phyloP scores from a whole-genome alignment of 2,329 filamentous ascomycete species.

The Aspergillus brunneoviolaceus region DNA sequence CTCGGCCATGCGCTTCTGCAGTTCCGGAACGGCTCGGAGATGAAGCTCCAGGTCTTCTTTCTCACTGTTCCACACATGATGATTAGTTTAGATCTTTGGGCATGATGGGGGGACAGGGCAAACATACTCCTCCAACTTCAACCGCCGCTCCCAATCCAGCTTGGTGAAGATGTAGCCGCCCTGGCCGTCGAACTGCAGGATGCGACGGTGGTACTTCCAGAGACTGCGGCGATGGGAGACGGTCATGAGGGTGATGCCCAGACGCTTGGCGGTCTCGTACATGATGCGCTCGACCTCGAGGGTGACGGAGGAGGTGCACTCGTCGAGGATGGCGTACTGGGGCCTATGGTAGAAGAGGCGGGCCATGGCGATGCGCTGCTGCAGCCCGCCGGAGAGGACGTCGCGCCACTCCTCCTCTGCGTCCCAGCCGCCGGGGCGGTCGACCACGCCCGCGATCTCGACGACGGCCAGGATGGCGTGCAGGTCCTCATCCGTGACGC shows the following conservation, averaged over 20 bases:
- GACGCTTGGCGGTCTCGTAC: conserved; percentile 91
- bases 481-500: conserved; percentile 78
- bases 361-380: conserved; percentile 96
- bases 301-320: conserved; percentile 94
- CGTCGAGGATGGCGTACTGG: conserved; percentile 91
- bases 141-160: conserved; percentile 80
- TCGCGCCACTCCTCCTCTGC: conserved; percentile 96
- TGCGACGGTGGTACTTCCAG: conserved; percentile 95
- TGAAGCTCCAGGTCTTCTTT: conserved; percentile 89
- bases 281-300: conserved; percentile 91
- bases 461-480: conserved; percentile 73
- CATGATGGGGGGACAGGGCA: neutral
- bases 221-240: conserved; percentile 87
- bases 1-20: conserved; percentile 81
- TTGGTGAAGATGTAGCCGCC: conserved; percentile 86
- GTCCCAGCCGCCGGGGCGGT: conserved; percentile 81
- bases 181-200: conserved; percentile 95
- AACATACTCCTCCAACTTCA: conserved; percentile 78
- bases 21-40: conserved; percentile 80
- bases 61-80: conserved; percentile 54
- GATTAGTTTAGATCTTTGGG: neutral
- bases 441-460: conserved; percentile 78
- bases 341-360: conserved; percentile 90
- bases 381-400: conserved; percentile 84
- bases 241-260: conserved; percentile 95